Conservation (phyloP, 2,329 filamentous ascomycete species). For the Cordyceps fumosorosea region DNA sequence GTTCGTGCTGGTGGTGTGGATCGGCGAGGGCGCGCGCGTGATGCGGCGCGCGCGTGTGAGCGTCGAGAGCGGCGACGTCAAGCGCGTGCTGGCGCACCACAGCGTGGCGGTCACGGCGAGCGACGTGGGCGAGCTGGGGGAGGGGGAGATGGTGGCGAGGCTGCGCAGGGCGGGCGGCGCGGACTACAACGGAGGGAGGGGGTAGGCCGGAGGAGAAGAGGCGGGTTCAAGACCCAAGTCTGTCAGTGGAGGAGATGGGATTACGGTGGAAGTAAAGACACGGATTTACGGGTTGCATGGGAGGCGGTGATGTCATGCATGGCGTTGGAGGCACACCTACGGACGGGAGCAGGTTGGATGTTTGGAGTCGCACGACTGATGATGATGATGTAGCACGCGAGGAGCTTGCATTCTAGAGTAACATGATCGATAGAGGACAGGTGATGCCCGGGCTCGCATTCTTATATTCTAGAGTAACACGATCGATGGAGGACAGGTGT, state of each 20-base stretch:
- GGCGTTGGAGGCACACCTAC: neutral
- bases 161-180: conserved; percentile 62
- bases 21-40: conserved; percentile 56
- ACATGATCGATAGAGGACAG: too few species aligned
- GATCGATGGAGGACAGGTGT: too few species aligned
- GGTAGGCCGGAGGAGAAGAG: conserved; percentile 25
- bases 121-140: conserved; percentile 53
- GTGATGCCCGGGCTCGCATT: too few species aligned
- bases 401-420: too few species aligned
- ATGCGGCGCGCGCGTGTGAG: conserved; percentile 65
- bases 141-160: conserved; percentile 53
- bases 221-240: too few species aligned
- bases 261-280: too few species aligned
- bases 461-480: too few species aligned
- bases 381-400: neutral
- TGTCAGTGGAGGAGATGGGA: too few species aligned
- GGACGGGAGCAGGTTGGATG: too few species aligned
- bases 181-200: conserved; percentile 63
- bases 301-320: neutral
- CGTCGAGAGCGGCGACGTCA: conserved; percentile 61
- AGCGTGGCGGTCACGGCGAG: conserved; percentile 58
- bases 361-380: neutral
- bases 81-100: conserved; percentile 56
- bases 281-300: too few species aligned
- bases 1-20: conserved; percentile 63